phyloP scores from a whole-genome alignment of 148 eudicot species.

The Vaccinium vitisidaea region DNA sequence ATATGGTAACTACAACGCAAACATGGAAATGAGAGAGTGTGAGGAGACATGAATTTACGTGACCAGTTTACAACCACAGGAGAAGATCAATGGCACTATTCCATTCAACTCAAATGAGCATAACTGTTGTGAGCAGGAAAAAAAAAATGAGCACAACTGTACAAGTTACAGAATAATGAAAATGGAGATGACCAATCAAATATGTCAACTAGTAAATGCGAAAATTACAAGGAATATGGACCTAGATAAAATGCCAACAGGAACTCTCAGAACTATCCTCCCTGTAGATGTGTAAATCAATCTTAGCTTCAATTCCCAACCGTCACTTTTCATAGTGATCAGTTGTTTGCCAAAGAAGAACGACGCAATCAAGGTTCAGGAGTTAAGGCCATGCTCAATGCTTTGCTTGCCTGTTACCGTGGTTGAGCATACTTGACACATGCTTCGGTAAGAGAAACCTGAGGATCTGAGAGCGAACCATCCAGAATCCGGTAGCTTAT shows the following conservation, averaged over 20 bases:
- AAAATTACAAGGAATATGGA: not conserved
- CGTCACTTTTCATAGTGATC: not conserved
- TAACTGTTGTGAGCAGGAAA: too few relatives aligned
- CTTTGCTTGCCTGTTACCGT: not conserved
- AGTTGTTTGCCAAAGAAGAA: not conserved
- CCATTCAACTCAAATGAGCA: not conserved
- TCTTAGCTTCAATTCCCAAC: not conserved
- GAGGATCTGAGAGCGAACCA: conserved; percentile 52
- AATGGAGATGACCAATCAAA: not conserved
- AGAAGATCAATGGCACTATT: not conserved
- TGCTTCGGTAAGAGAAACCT: conserved; percentile 34
- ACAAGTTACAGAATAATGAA: not conserved
- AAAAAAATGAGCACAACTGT: not conserved
- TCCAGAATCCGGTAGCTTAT: conserved; percentile 30
- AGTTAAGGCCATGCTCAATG: not conserved
- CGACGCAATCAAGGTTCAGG: not conserved
- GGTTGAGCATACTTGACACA: conserved; percentile 18
- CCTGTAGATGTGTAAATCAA: not conserved
- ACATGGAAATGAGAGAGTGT: not conserved
- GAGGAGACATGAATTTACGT: too few relatives aligned
- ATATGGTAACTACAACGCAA: not conserved
- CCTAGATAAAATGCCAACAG: not conserved
- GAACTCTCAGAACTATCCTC: not conserved
- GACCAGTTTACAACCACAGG: not conserved
- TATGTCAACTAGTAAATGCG: not conserved